Percentiles rank a stretch among this genome's conserved stretches.
Conservation (phyloP, 306 rosid genomes). For the Cucumis cinereus region DNA sequence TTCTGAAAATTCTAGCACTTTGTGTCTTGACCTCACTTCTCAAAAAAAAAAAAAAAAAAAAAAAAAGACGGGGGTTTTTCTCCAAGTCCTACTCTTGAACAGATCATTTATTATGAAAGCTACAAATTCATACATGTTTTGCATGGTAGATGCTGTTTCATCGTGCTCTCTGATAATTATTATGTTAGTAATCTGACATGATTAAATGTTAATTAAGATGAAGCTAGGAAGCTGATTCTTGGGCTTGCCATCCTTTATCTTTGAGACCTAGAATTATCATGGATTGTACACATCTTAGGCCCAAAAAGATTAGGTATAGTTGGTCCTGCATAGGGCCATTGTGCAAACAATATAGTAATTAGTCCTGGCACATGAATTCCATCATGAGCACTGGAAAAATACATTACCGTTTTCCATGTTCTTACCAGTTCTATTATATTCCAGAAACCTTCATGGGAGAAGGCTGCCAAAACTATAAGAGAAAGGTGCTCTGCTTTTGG, state of each 20-base stretch:
- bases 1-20: neutral
- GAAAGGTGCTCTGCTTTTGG: constrained; percentile 50
- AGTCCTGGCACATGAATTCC: neutral
- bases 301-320: neutral
- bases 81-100: neutral
- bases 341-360: neutral
- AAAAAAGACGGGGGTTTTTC: neutral
- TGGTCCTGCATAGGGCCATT: neutral
- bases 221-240: neutral
- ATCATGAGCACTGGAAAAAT: neutral
- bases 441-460: constrained; percentile 99
- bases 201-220: neutral
- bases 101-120: neutral
- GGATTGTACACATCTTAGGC: neutral
- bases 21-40: neutral
- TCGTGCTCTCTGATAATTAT: neutral
- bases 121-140: neutral
- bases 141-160: neutral
- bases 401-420: neutral
- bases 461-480: constrained; percentile 58
- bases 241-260: neutral
- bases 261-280: neutral
- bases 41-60: too few species aligned
- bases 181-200: neutral
- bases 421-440: constrained; percentile 12